Evolutionary conservation across 2,329 filamentous ascomycete genomes (phyloP).

Genomic region (Diaporthe destruens): DNA sequence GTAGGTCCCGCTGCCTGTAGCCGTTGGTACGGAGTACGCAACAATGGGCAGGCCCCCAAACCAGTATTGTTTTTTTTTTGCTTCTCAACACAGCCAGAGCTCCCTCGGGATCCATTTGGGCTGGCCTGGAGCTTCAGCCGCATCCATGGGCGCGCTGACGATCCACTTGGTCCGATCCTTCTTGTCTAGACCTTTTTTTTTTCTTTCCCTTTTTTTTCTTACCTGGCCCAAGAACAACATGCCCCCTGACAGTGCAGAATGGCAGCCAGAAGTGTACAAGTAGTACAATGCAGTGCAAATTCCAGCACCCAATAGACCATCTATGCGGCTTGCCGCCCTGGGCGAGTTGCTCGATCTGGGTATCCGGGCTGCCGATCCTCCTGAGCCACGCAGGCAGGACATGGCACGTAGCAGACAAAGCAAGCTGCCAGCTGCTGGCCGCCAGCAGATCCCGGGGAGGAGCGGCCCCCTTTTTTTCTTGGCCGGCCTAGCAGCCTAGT

Average conservation of each 20-base stretch:
- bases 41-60: conserved; percentile 16
- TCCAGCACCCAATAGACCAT: background rate
- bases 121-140: conserved; percentile 21
- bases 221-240: background rate
- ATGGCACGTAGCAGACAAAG: conserved; percentile 21
- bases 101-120: conserved; percentile 17
- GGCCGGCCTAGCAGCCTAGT: too few species aligned
- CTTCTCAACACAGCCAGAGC: background rate
- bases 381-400: conserved; percentile 38
- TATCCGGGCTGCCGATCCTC: conserved; percentile 36
- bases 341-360: conserved; percentile 27
- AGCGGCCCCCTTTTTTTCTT: conserved; percentile 24
- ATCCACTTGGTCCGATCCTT: conserved; percentile 15
- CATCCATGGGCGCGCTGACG: conserved; percentile 19
- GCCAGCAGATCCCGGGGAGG: conserved; percentile 6
- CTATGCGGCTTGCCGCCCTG: conserved; percentile 11
- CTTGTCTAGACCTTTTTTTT: background rate
- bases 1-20: conserved; percentile 35
- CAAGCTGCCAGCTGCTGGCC: background rate
- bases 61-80: background rate
- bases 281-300: background rate
- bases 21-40: conserved; percentile 12
- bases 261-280: background rate
- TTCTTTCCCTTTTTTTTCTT: too few species aligned
- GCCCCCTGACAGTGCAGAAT: background rate